Base-by-base conservation (phyloP, 2,329 filamentous ascomycete genomes). In the Pezicula rhizophila region DNA sequence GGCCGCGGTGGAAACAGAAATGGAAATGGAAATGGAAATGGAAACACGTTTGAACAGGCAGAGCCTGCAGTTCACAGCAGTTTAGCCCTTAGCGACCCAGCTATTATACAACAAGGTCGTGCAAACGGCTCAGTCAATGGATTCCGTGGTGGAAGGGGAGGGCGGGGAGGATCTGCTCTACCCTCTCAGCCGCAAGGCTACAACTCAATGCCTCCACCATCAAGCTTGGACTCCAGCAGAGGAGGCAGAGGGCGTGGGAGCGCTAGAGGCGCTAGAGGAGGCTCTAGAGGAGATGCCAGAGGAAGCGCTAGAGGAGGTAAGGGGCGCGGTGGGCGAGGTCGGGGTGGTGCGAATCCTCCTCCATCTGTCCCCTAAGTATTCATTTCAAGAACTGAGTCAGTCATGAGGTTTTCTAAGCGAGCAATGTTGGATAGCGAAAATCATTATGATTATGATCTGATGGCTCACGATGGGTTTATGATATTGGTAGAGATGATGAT, bases 191-290 rank as follows among this genome's bases (percentile, higher is more conserved):
- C 52, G 23, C 63, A 66, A 45, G 64, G 58, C 31, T 84, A 79
- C 58, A 74, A 73, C 50, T 75, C 75, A 14, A 77, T 84, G 7
- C 79, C 80, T 26, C 84, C 84, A 18, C 84, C 84, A 1, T 65
- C 77, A 1, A 75, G 64, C 39, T 66, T 86, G 11, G 75, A 84
- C 53, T 59, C 68, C 15, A 60, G 67, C 18, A 68, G 65, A 35
- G 53, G 66, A 34, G 61, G 65, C 14, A 58, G 68, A 49, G 64
- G 66, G 6, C 56, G 61, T 23, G 62, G 62, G 39, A 52, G 56
- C n/a, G 51, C 51, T 17, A 51, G 59, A 49, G 53, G 51, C 43
- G 23, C 23, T 5, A 23, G 23, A 7, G 23, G 23, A 23, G 23
- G 23, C 2, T 26, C 43, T 52, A 23, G 38, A 26, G 33, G 53